These are phyloP conservation scores for Lantana camara DNA, from an alignment of 257 asterid genomes.

Conservation along the genomic window DNA sequence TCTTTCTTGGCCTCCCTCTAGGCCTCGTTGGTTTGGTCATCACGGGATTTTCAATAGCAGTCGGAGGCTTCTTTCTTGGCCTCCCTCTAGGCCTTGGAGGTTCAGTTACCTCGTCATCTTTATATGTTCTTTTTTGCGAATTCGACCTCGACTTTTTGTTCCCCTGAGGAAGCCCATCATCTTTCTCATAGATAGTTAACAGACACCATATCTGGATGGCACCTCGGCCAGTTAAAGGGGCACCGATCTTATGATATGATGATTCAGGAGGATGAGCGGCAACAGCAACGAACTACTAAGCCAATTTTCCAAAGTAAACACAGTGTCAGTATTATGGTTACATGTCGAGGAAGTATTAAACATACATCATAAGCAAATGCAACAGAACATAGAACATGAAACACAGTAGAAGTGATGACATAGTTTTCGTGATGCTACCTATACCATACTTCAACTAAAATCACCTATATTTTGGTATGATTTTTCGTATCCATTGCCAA, in stretches of 20 bases:
- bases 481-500: no score
- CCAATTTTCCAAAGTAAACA: conserved; percentile 27
- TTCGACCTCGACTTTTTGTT: conserved; percentile 36
- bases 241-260: conserved; percentile 81
- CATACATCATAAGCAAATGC: background rate
- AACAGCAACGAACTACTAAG: conserved; percentile 80
- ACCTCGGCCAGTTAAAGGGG: conserved; percentile 84
- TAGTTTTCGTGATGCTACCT: no score
- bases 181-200: conserved; percentile 38
- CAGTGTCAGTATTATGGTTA: conserved; percentile 10
- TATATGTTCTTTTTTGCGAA: conserved; percentile 28
- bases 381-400: no score
- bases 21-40: conserved; percentile 16
- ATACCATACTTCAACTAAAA: no score
- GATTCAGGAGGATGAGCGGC: conserved; percentile 94
- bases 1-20: conserved; percentile 52
- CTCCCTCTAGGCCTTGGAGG: conserved; percentile 54
- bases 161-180: conserved; percentile 36
- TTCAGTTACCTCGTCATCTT: no score
- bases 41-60: conserved; percentile 27
- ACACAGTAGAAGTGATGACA: no score
- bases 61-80: conserved; percentile 44
- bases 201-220: conserved; percentile 92
- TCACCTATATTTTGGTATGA: no score
- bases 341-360: background rate